phyloP scores from a whole-genome alignment of 768 basidiomycete genomes.

The Lentinula guzmanii region DNA sequence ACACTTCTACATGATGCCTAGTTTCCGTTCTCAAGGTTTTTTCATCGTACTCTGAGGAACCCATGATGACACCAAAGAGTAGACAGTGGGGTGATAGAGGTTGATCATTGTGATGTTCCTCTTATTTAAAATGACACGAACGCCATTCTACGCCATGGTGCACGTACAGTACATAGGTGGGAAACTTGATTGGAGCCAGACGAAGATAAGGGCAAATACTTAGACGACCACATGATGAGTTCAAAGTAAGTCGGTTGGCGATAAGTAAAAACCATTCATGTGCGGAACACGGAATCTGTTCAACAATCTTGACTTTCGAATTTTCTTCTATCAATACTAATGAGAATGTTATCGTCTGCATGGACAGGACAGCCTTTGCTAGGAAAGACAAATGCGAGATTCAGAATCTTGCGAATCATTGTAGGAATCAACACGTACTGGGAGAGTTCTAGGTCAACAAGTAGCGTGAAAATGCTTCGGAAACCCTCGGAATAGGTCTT shows the following conservation, averaged over 20 bases:
- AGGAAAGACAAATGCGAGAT: no score
- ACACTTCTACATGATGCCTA: constrained; percentile 27
- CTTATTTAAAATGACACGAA: neutral
- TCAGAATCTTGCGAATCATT: no score
- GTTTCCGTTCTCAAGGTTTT: constrained; percentile 11
- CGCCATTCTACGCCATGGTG: neutral
- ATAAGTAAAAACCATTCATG: neutral
- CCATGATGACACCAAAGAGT: neutral
- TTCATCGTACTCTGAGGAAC: constrained; percentile 15
- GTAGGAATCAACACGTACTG: neutral
- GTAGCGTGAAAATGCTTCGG: neutral
- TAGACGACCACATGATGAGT: neutral
- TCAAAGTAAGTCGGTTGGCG: neutral
- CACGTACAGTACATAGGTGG: neutral
- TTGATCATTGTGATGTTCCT: neutral
- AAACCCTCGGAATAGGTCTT: neutral
- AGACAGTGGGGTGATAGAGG: neutral
- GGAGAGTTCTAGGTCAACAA: neutral
- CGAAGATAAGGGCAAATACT: neutral
- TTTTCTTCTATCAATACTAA: no score
- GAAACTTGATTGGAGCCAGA: neutral
- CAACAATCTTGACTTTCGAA: neutral
- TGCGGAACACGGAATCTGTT: neutral
- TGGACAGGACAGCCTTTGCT: no score
- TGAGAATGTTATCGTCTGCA: no score